phyloP scores from a whole-genome alignment of 495 filamentous ascomycete species.

The Penicillium fimorum region DNA sequence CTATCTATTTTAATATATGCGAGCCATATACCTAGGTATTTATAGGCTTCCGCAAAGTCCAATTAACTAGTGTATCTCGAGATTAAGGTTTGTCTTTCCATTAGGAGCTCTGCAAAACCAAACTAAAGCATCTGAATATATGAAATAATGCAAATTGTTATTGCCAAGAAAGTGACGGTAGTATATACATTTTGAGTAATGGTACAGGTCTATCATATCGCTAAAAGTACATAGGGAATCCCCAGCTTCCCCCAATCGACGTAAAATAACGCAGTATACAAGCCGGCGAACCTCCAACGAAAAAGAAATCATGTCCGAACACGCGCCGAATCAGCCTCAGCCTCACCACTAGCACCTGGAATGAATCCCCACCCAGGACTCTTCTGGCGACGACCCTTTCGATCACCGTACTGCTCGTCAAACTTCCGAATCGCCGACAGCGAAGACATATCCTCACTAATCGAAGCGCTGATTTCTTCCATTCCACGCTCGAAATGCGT shows the following conservation, averaged over 20 bases:
- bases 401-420: slow-evolving; percentile 92
- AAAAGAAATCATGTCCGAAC: slow-evolving; percentile 38
- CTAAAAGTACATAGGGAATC: slow-evolving; percentile 23
- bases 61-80: too few species aligned
- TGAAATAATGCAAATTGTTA: background rate
- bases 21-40: too few species aligned
- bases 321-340: slow-evolving; percentile 34
- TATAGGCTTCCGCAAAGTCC: too few species aligned
- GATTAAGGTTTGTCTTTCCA: too few species aligned
- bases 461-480: slow-evolving; percentile 86
- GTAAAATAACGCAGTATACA: background rate
- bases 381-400: slow-evolving; percentile 69
- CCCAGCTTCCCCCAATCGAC: background rate
- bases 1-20: too few species aligned
- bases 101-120: background rate
- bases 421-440: slow-evolving; percentile 88
- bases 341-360: slow-evolving; percentile 25
- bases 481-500: slow-evolving; percentile 82
- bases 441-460: slow-evolving; percentile 90
- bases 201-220: slow-evolving; percentile 37
- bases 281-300: background rate
- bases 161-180: background rate
- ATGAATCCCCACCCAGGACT: slow-evolving; percentile 45
- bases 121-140: background rate
- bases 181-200: slow-evolving; percentile 23